Conservation (phyloP, 2,329 filamentous ascomycete genomes). For the Cladosporium sp. region DNA sequence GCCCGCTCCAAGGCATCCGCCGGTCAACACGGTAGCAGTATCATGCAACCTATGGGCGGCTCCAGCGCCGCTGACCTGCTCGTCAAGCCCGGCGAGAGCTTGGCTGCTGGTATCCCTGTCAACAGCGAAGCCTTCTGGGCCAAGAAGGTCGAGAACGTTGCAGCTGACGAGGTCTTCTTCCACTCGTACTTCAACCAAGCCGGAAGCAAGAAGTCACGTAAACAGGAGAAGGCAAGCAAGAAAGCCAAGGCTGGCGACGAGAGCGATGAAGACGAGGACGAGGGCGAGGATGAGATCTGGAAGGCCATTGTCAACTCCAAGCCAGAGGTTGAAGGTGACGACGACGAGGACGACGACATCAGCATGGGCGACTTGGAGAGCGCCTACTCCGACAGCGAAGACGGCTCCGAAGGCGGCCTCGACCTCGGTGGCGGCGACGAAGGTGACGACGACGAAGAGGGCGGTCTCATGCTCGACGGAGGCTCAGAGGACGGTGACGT, state of each 20-base stretch:
- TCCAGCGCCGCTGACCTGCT: conserved; percentile 57
- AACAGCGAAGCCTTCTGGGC: conserved; percentile 91
- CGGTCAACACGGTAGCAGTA: conserved; percentile 70
- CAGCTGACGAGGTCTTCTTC: conserved; percentile 94
- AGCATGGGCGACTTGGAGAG: conserved; percentile 45
- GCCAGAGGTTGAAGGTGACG: conserved; percentile 67
- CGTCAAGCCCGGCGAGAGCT: conserved; percentile 55
- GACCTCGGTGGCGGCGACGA: conserved; percentile 43
- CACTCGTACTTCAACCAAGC: conserved; percentile 85
- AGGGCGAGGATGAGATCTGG: conserved; percentile 71
- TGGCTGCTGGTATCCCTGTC: conserved; percentile 50
- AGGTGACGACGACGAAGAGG: conserved; percentile 37
- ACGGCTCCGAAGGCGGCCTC: conserved; percentile 46
- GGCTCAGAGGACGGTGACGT: conserved; percentile 51
- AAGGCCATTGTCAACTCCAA: conserved; percentile 77
- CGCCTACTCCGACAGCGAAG: conserved; percentile 34
- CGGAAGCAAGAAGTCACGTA: conserved; percentile 50
- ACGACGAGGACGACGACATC: conserved; percentile 56
- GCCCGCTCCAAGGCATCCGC: conserved; percentile 61
- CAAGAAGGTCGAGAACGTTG: conserved; percentile 80
- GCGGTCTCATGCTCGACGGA: conserved; percentile 38
- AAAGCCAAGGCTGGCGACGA: conserved; percentile 41
- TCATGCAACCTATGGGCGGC: conserved; percentile 88
- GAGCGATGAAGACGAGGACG: conserved; percentile 38
- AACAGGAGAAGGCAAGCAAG: conserved; percentile 54